Evolutionary conservation across 78 protist species (phyloP), one percentile per base, ranked within the genome.

Genomic region (Salpingoeca rosetta): DNA sequence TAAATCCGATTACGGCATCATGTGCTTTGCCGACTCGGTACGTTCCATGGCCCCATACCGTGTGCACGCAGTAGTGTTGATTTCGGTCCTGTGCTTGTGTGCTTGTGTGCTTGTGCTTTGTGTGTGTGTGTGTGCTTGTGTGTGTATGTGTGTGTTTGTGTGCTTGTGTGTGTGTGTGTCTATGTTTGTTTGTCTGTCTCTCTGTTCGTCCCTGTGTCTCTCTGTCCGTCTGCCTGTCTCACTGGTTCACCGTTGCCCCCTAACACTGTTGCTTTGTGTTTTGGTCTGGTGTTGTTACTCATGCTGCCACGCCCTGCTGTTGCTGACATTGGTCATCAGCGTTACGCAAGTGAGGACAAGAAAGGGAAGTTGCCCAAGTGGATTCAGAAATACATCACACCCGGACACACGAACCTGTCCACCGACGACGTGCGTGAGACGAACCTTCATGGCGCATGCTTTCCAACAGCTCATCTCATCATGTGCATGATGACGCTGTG

Each of bases 1-100:
- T 84, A 98, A 98, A 57, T 87, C 92, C 0, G 99, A 98, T 90
- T 98, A 98, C 86, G 99, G 99, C 2, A 43, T 96, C 3, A 95
- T 97, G 98, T 57, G 97, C 10, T 95, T 98, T 24, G 99, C 99
- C 0, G 99, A 97, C 85, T 87, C 81, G 75, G 84, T 91, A 31
- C 38, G 51, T 65, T 78, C n/a, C n/a, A n/a, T 39, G 80, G 36
- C 74, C 36, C 74, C 74, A 65, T n/a, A n/a, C n/a, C n/a, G 82
- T 17, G 25, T 79, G 25, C 17, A 79, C 41, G 41, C 40, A 79
- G 43, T 25, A 22, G 43, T 42, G n/a, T 41, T 79, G 25, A n/a
- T n/a, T n/a, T n/a, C n/a, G n/a, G 22, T 40, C 3, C 3, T 26
- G 76, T 82, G 73, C 42, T 31, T 51, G 83, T 24, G 36, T 80